These are phyloP conservation scores for Fraxinus latifolia DNA, from an alignment of 305 asterid genomes.

Conservation along the genomic window DNA sequence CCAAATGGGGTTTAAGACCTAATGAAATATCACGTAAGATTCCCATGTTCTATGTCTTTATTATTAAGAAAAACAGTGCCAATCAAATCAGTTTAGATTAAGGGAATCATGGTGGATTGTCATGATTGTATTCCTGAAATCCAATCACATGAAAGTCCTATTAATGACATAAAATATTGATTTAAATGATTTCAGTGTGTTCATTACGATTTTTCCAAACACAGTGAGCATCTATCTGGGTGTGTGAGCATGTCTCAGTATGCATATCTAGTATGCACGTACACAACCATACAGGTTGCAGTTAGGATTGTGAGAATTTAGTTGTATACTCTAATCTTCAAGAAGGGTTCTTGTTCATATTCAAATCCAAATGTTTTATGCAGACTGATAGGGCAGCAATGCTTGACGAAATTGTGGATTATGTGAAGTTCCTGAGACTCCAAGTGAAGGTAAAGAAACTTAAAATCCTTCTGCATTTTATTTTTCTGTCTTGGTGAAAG, in stretches of 20 bases:
- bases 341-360: background rate
- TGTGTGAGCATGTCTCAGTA: background rate
- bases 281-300: background rate
- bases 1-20: background rate
- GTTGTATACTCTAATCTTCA: background rate
- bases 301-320: background rate
- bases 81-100: background rate
- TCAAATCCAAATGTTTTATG: background rate
- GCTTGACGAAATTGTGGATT: constrained; percentile 56
- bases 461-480: background rate
- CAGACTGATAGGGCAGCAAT: constrained; percentile 55
- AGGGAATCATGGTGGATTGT: background rate
- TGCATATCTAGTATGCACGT: background rate
- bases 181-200: background rate
- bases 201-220: background rate
- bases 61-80: background rate
- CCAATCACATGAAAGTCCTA: background rate
- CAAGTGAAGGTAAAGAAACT: constrained; percentile 44
- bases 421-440: constrained; percentile 52
- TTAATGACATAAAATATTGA: background rate
- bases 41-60: background rate
- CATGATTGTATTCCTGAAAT: background rate
- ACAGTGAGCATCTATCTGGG: background rate
- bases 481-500: background rate
- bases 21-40: background rate